These are phyloP conservation scores for Diplodia mutila DNA, from an alignment of 2,329 filamentous ascomycete species.

Conservation along the genomic window DNA sequence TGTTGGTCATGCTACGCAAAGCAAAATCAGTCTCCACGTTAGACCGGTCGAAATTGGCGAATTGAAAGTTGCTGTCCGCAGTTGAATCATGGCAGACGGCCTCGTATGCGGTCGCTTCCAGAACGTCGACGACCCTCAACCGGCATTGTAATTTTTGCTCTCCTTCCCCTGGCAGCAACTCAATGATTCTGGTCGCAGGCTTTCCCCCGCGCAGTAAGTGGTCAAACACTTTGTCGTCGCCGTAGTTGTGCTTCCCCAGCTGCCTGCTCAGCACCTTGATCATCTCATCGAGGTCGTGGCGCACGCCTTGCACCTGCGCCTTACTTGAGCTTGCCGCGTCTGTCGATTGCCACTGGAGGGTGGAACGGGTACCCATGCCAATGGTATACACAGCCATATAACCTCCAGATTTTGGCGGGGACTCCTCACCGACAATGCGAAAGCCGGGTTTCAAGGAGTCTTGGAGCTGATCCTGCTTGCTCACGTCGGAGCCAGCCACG, in stretches of 20 bases:
- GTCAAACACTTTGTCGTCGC: neutral
- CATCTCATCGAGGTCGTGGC: neutral
- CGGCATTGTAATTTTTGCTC: slow-evolving; percentile 23
- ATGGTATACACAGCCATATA: neutral
- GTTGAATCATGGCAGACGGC: slow-evolving; percentile 33
- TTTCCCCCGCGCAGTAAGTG: neutral
- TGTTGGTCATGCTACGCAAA: neutral
- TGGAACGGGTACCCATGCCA: neutral
- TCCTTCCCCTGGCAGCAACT: neutral
- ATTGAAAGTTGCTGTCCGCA: neutral
- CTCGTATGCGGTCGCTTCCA: slow-evolving; percentile 23
- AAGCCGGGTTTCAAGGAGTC: neutral
- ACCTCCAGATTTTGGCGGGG: neutral
- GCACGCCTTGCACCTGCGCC: neutral
- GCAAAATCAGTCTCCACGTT: neutral
- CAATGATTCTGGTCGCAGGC: neutral
- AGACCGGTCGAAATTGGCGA: neutral
- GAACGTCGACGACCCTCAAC: slow-evolving; percentile 24
- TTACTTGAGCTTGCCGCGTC: neutral
- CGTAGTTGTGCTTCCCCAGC: neutral
- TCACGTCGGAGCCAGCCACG: too few species aligned
- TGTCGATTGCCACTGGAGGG: neutral
- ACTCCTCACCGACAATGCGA: neutral
- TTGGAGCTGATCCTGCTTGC: too few species aligned
- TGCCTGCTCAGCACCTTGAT: neutral